Evolutionary conservation across 2,329 filamentous ascomycete genomes (phyloP), one percentile per base, ranked within the genome.

Genomic region (Ramularia endophylla): DNA sequence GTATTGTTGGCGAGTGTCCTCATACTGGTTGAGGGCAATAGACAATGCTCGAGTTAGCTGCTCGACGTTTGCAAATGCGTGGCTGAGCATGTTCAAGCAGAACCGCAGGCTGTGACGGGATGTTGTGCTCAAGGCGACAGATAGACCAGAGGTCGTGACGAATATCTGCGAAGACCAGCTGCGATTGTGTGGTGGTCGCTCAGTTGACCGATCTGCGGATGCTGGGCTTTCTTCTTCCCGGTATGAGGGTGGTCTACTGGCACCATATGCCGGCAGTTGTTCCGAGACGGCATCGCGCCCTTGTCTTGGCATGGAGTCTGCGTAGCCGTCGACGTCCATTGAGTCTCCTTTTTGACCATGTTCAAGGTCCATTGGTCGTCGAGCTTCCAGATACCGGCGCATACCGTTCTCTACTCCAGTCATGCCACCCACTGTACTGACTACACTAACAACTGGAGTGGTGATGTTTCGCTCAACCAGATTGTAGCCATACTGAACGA

Each of bases 361-460:
- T 58, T 71, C 53, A 63, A 75, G 33, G 71, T 75, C 65, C 37
- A 59, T 64, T 8, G 75, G 74, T 31, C 77, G 71, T 31, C 78
- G 70, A 16, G 70, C 69, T 31, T 55, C 77, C 5, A 95, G 70
- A 52, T 94, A 92, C 78, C 88, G 89, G 36, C 92, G 77, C 11
- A 95, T 76, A 41, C 87, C 83, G 41, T 83, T 83, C 61, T 97
- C 89, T 2, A 95, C 85, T 45, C 90, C 90, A 0, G 90, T 95
- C 22, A 82, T 81, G 20, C 87, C 79, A 20, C 87, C 84, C 5
- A 95, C 85, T 0, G 80, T 85, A 11, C 86, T 85, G 20, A 95
- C 85, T 0, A 87, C 92, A 58, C 86, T 92, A 38, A 86, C 86
- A 38, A 95, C 80, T 1, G 87, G 88, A 1, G 84, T 72, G 9